phyloP scores from a whole-genome alignment of 495 filamentous ascomycete species.

The Penicillium paxilli region DNA sequence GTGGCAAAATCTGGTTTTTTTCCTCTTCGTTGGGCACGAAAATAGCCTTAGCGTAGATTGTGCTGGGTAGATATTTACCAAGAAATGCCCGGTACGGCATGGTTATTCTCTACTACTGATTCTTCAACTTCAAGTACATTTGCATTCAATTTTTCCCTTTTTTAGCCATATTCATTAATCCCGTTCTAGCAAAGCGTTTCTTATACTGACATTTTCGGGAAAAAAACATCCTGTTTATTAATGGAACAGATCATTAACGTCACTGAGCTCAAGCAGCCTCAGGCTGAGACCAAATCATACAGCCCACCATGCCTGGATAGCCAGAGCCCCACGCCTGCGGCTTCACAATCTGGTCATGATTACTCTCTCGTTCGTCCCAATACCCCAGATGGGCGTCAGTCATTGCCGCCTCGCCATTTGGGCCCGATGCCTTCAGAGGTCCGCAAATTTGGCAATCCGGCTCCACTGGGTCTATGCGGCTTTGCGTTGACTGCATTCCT shows the following conservation, averaged over 20 bases:
- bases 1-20: slow-evolving; percentile 10
- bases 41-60: background rate
- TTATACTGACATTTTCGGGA: background rate
- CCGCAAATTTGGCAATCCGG: slow-evolving; percentile 75
- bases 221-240: slow-evolving; percentile 4
- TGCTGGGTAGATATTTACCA: slow-evolving; percentile 2
- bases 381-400: background rate
- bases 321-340: background rate
- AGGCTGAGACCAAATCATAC: background rate
- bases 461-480: slow-evolving; percentile 71
- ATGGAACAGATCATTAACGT: slow-evolving; percentile 16
- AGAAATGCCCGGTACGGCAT: background rate
- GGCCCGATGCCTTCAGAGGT: slow-evolving; percentile 29
- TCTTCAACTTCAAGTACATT: background rate
- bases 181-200: background rate
- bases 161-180: background rate
- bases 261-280: slow-evolving; percentile 2
- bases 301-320: slow-evolving; percentile 1
- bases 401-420: background rate
- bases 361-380: slow-evolving; percentile 3
- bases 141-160: background rate
- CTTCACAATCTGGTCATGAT: slow-evolving; percentile 3
- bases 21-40: background rate
- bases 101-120: background rate
- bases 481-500: slow-evolving; percentile 90